A percentile compares a stretch with the other conserved stretches of the same genome.
phyloP scores from a whole-genome alignment of 768 basidiomycete genomes.

The Zangia roseola region DNA sequence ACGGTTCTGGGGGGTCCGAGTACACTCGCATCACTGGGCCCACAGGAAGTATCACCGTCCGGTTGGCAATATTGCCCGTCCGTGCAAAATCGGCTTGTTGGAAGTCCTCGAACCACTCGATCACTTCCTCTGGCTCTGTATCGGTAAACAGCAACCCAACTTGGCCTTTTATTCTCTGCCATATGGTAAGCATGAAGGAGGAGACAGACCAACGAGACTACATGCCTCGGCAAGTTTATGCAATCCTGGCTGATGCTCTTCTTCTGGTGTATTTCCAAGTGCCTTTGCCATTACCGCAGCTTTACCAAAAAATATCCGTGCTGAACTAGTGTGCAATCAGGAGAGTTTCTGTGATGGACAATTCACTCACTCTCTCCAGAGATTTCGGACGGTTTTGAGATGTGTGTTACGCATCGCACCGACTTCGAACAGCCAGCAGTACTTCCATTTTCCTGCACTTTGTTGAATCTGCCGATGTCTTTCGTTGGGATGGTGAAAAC shows the following conservation, averaged over 20 bases:
- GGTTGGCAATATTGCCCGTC: conserved; percentile 74
- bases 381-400: conserved; percentile 87
- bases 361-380: conserved; percentile 84
- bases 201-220: conserved; percentile 20
- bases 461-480: conserved; percentile 66
- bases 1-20: conserved; percentile 81
- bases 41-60: conserved; percentile 71
- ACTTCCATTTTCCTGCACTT: conserved; percentile 86
- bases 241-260: conserved; percentile 79
- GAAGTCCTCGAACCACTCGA: conserved; percentile 93
- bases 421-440: conserved; percentile 94
- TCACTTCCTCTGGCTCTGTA: conserved; percentile 84
- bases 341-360: neutral
- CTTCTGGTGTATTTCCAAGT: conserved; percentile 81
- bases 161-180: conserved; percentile 90
- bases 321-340: conserved; percentile 42
- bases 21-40: conserved; percentile 84
- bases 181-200: neutral
- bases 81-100: conserved; percentile 89
- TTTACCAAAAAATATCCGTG: conserved; percentile 86
- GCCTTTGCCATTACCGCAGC: conserved; percentile 95
- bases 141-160: conserved; percentile 93
- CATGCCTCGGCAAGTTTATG: conserved; percentile 77
- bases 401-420: conserved; percentile 95
- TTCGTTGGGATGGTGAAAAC: conserved; percentile 5